Base-by-base conservation (phyloP, 2,329 filamentous ascomycete genomes). In the Botrytis fragariae region DNA sequence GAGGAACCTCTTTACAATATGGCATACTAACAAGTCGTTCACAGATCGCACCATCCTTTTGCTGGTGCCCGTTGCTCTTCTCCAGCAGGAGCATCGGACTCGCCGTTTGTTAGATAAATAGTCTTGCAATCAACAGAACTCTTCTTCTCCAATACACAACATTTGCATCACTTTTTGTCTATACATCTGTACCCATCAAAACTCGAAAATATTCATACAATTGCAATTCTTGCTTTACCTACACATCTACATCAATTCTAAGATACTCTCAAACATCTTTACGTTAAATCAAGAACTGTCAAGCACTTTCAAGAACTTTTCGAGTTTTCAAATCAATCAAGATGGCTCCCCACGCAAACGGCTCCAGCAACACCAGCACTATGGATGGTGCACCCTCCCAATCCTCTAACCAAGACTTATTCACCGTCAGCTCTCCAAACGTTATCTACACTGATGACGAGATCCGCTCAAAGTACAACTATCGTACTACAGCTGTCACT, bases 61-160 rank as follows among this genome's bases (percentile, higher is more conserved):
- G 95, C 95, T 89, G 92, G 92, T 91, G 92, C 90, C 92, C 94
- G 93, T 89, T 95, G 94, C 89, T 93, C 93, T 89, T 91, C 93
- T 86, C 90, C 92, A 84, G 90, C 91, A 84, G 94, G 93, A 86
- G 89, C 93, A 91, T 91, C 89, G 88, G 89, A 91, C 87, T 89
- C 87, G 79, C 83, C 85, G 82, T 85, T 86, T 82, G 87, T 85
- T 76, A 84, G 85, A 81, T 90, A 90, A 88, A 86, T 57, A 48
- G 48, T 29, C 29, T 32, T 72, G 35, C 48, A 68, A 25, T 59
- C 39, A 22, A 22, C 67, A 65, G 67, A 71, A 60, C 59, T 29
- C 37, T 72, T 72, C 70, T 72, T 72, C 71, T 57, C 42, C 62
- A 35, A 72, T 39, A 68, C 62, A 68, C 62, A 68, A 68, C 39